Evolutionary conservation across 345 rosid species (phyloP), one percentile per base, ranked within the genome.

Genomic region (Dovyalis caffra): DNA sequence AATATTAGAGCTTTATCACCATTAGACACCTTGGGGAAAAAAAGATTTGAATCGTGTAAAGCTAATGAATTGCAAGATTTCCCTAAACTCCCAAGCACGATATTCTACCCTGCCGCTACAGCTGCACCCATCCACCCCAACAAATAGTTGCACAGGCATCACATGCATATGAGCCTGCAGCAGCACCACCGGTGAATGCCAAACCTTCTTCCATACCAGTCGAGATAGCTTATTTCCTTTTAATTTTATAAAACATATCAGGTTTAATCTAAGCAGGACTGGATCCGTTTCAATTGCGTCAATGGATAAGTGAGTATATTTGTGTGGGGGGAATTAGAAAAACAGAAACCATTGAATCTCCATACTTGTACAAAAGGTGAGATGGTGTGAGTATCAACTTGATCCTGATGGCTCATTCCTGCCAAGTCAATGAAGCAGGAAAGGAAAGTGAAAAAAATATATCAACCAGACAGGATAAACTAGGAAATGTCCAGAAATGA

Each of bases 351-450:
- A 73, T 34, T 23, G 64, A 62, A 64, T 23, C 45, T 12, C 38
- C 89, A 64, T 83, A 92, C 99, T 80, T 91, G 96, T 68, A 95
- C 93, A 85, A 93, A 95, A 45, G 98, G 98, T 33, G 70, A 77
- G 81, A 95, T 56, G 56, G 20, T 68, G 31, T 95, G 79, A 29
- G 97, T 87, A 69, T 81, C 89, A 60, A 93, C 98, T 90, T 90
- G 70, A 83, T 95, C 98, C 16, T 88, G 69, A 75, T 95, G 98
- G 77, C 98, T 91, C 61, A 95, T 88, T 77, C 99, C 98, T 95
- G 88, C 68, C 79, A 76, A 51, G 26, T 70, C 29, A 5, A 70
- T 21, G 53, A 74, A 78, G 35, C 71, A 68, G 68, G 62, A 63
- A 65, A 5, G 28, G 38, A 75, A 72, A 45, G 70, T 29, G 28